A percentile compares a stretch with the other conserved stretches of the same genome.
Conservation (phyloP, 331 rosid genomes). For the Pyrus hybrid region DNA sequence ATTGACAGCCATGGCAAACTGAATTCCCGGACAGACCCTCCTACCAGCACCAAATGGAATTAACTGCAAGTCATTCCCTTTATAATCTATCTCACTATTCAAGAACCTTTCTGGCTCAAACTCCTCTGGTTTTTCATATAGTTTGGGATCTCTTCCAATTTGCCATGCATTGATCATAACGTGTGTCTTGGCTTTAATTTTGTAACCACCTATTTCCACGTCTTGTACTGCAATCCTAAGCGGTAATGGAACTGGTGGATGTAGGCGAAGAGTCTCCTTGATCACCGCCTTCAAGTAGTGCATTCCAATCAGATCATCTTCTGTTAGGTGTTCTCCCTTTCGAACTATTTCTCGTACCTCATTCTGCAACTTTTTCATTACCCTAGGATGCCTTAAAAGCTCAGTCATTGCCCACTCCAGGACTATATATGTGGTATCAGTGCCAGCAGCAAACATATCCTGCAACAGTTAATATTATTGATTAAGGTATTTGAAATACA, state of each 20-base stretch:
- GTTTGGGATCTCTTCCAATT: constrained; percentile 24
- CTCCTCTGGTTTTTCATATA: constrained; percentile 21
- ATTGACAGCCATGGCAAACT: constrained; percentile 1
- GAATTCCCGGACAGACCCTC: constrained; percentile 1
- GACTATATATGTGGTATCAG: too few species aligned
- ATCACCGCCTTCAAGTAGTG: constrained; percentile 28
- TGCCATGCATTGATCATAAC: constrained; percentile 24
- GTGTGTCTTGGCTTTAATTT: too few species aligned
- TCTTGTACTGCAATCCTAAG: constrained; percentile 5
- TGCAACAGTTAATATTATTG: background rate
- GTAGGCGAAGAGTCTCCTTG: constrained; percentile 22
- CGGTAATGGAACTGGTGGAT: constrained; percentile 24
- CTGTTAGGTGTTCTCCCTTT: background rate
- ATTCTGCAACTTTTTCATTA: background rate
- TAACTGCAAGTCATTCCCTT: constrained; percentile 12
- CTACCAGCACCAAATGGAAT: constrained; percentile 7
- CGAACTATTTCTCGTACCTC: background rate
- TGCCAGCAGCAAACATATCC: too few species aligned
- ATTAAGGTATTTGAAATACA: too few species aligned
- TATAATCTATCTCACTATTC: background rate
- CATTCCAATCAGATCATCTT: constrained; percentile 14
- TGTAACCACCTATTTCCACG: constrained; percentile 4
- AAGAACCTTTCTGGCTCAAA: constrained; percentile 30
- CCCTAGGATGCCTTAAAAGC: background rate
- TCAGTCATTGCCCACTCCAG: too few species aligned